Percentiles rank a stretch among this genome's conserved stretches.
Conservation (phyloP, 495 filamentous ascomycete genomes). For the Lophiostoma macrostomum region DNA sequence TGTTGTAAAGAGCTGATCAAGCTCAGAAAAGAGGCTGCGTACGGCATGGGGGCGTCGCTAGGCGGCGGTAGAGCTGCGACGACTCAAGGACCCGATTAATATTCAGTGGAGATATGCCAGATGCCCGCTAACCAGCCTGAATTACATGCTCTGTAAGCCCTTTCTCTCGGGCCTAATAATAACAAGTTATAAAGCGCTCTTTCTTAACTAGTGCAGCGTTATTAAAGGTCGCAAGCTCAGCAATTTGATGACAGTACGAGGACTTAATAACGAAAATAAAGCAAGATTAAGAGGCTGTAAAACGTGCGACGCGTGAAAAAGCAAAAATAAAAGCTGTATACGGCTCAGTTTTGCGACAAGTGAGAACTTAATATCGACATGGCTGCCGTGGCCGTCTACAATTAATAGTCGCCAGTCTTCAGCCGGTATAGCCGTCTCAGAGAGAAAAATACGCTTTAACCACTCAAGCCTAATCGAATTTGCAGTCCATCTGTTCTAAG, state of each 20-base stretch:
- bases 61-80: not conserved
- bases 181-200: slow-evolving; percentile 16
- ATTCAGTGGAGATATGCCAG: slow-evolving; percentile 10
- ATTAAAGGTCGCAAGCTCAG: slow-evolving; percentile 13
- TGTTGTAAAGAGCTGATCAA: not conserved
- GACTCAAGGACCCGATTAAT: slow-evolving; percentile 1
- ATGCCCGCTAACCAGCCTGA: slow-evolving; percentile 7
- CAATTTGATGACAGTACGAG: slow-evolving; percentile 25
- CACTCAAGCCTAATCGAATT: not conserved
- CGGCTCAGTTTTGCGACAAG: not conserved
- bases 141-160: slow-evolving; percentile 7
- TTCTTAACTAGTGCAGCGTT: slow-evolving; percentile 14
- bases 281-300: slow-evolving; percentile 37
- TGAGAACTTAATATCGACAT: not conserved
- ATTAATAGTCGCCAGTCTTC: not conserved
- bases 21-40: not conserved
- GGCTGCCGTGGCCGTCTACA: not conserved
- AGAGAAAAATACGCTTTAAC: not conserved
- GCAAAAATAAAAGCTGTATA: not conserved
- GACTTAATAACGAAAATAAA: slow-evolving; percentile 32
- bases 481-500: not conserved
- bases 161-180: slow-evolving; percentile 8
- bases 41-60: not conserved
- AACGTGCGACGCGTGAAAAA: slow-evolving; percentile 30
- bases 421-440: not conserved